Base-by-base conservation (phyloP, 164 flowering plant genomes). In the Magnolia sinica region DNA sequence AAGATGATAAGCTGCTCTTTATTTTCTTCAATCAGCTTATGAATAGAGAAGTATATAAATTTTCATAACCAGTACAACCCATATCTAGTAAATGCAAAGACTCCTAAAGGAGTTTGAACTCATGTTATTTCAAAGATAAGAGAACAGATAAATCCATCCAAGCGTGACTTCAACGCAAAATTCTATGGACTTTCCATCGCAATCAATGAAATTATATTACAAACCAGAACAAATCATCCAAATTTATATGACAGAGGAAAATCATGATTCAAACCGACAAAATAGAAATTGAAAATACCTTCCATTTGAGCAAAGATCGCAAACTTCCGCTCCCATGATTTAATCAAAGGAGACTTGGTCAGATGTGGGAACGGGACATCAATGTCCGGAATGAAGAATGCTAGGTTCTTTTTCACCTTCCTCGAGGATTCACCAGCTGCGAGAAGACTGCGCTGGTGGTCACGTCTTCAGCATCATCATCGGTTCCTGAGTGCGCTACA, bases 381-480 rank as follows among this genome's bases (percentile, higher is more conserved):
- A 68, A 31, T 68, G 27, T 31, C 22, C 7, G 22, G 18, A 4
- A 68, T 16, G 16, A 4, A 29, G 24, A 45, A 20, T 31, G 51
- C 29, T 59, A n/a, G n/a, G 50, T n/a, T 29, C 52, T 16, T 8
- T 55, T 81, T 89, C 84, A 95, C 82, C 97, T 90, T 76, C 98
- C 98, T 8, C 97, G 93, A 75, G 98, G 97, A 84, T 93, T 90
- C 45, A 95, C 97, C 37, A 95, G 86, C 85, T 95, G 98, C 14
- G 98, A 95, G 81, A 95, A 95, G 64, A 95, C 98, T 13, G 95
- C 95, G 86, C 95, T 91, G 13, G 97, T 91, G 37, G 98, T 88
- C 69, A 86, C 92, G 83, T 94, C 96, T 77, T 89, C 95, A 8
- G 82, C 89, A 81, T 91, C 96, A 72, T 89, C 95, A 82, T 91